These are phyloP conservation scores for Lophiotrema nucula DNA, from an alignment of 495 filamentous ascomycete genomes.

Conservation along the genomic window DNA sequence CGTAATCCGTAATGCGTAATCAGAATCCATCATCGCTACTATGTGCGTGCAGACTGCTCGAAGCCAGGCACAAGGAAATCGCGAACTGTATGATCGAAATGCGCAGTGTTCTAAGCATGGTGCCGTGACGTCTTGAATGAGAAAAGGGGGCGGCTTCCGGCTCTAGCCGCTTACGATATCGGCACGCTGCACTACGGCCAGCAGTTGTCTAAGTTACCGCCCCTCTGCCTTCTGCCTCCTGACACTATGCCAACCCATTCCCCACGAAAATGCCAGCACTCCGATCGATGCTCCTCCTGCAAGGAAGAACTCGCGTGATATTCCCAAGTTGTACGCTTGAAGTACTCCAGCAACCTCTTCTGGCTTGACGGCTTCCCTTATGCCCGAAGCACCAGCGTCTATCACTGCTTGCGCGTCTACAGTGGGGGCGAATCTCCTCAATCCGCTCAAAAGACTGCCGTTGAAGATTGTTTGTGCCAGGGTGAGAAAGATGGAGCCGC, in stretches of 20 bases:
- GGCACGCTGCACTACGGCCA: no score
- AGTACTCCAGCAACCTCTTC: neutral
- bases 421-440: neutral
- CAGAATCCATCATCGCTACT: no score
- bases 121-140: no score
- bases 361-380: neutral
- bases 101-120: no score
- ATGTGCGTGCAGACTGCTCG: no score
- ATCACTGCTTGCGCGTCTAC: neutral
- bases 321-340: neutral
- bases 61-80: no score
- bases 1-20: no score
- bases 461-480: neutral
- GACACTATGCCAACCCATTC: neutral
- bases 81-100: no score
- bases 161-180: no score
- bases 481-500: neutral
- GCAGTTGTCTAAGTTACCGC: no score
- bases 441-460: neutral
- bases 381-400: neutral
- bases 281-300: neutral
- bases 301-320: neutral
- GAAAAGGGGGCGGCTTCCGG: no score
- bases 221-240: neutral
- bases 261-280: neutral